Conservation (phyloP, 345 rosid genomes). For the Sonneratia caseolaris region DNA sequence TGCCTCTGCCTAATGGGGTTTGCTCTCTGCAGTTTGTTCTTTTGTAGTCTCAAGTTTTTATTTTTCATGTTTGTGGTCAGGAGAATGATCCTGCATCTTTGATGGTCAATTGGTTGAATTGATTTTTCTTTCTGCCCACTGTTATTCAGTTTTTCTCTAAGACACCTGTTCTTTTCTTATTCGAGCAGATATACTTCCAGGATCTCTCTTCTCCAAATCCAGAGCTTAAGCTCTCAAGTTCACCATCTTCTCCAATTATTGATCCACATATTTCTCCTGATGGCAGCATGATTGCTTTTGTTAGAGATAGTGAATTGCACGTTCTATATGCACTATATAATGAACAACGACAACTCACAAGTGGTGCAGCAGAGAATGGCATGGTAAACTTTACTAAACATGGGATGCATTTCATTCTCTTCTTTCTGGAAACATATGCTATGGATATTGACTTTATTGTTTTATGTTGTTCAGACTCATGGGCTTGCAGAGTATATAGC, state of each 20-base stretch:
- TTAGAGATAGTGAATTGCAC: conserved; percentile 64
- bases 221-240: conserved; percentile 61
- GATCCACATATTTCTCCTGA: conserved; percentile 90
- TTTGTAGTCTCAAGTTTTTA: not conserved
- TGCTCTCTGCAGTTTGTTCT: conserved; percentile 16
- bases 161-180: conserved; percentile 6
- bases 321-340: conserved; percentile 46
- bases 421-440: not conserved
- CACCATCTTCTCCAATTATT: conserved; percentile 49
- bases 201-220: conserved; percentile 58
- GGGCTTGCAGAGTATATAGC: conserved; percentile 99
- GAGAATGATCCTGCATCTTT: not conserved
- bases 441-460: conserved; percentile 15
- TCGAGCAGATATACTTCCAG: conserved; percentile 65
- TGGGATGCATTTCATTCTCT: not conserved
- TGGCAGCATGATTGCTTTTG: conserved; percentile 68
- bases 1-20: conserved; percentile 95
- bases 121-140: not conserved
- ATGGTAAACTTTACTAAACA: conserved; percentile 37
- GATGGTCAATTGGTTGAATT: not conserved
- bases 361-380: conserved; percentile 47
- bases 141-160: conserved; percentile 2
- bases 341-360: conserved; percentile 55
- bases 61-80: not conserved
- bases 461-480: conserved; percentile 55